Conservation (phyloP, 2,329 filamentous ascomycete genomes). For the Trichoderma aggressivum region DNA sequence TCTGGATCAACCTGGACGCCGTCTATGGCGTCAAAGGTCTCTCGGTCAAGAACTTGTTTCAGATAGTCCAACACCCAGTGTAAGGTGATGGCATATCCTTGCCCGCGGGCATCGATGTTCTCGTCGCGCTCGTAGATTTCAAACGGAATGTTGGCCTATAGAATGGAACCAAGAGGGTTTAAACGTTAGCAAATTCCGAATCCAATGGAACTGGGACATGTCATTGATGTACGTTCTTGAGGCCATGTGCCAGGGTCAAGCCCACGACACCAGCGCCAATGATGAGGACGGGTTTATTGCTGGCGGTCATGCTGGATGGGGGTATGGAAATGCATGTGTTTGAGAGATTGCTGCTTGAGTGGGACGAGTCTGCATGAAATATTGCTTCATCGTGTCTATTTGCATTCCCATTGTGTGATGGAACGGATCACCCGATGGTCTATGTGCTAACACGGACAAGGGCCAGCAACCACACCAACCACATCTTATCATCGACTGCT, state of each 20-base stretch:
- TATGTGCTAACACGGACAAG: not conserved
- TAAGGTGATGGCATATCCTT: constrained; percentile 59
- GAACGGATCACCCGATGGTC: not conserved
- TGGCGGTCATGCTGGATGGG: not conserved
- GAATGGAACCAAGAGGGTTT: not conserved
- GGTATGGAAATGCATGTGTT: not conserved
- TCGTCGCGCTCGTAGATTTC: constrained; percentile 32
- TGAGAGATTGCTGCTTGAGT: not conserved
- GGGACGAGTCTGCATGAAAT: not conserved
- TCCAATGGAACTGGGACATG: not conserved
- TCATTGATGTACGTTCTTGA: constrained; percentile 30
- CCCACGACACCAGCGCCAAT: constrained; percentile 38
- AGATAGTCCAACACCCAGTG: constrained; percentile 51
- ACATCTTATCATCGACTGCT: not conserved
- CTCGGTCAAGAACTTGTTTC: constrained; percentile 25
- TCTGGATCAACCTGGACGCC: constrained; percentile 33
- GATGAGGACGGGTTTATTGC: constrained; percentile 33
- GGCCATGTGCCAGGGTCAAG: constrained; percentile 36
- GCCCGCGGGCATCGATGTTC: constrained; percentile 30
- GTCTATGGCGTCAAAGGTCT: constrained; percentile 26
- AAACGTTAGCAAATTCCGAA: not conserved
- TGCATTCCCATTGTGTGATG: not conserved
- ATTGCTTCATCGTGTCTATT: not conserved
- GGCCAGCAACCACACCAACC: not conserved
- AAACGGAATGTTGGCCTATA: constrained; percentile 31